Evolutionary conservation across 2,329 filamentous ascomycete species (phyloP), one percentile per base, ranked within the genome.

Genomic region (Colletotrichum chlorophyti): DNA sequence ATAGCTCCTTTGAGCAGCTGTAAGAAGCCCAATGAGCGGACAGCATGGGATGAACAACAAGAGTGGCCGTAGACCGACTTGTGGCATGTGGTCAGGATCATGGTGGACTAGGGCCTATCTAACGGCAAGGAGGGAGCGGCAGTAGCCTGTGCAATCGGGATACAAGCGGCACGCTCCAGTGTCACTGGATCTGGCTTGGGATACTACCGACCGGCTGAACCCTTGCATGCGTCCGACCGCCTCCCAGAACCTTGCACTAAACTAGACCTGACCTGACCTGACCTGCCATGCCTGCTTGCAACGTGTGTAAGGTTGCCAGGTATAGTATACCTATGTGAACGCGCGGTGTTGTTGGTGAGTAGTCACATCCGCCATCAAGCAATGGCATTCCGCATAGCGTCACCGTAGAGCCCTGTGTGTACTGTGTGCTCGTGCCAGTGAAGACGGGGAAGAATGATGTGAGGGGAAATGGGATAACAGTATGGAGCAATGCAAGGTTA

Each of bases 171-270:
- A 24, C 34, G 40, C 37, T 49, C 51, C 57, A 59, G 57, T 50
- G 52, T 59, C 57, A 59, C 57, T 59, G 59, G 46, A 62, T 60
- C 55, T 60, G 38, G 59, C 50, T 45, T 59, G 48, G 45, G 34
- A 43, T 52, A 54, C 51, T 53, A 43, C 35, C 55, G 58, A 53
- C 50, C 58, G 57, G 57, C 60, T 62, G 60, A 61, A 53, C 60
- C 60, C 60, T 62, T 61, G 60, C 51, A 60, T 50, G 46, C 47
- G 42, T 61, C 60, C 60, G 57, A 50, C 57, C 46, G 59, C 46
- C 32, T 35, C 43, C 37, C 31, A n/a, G 27, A 49, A 40, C 43
- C 51, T 54, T 49, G 50, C 55, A 49, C 43, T 46, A 59, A n/a
- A n/a, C n/a, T n/a, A n/a, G n/a, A n/a, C n/a, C n/a, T n/a, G n/a